Conservation (phyloP, 2,329 filamentous ascomycete genomes). For the Metarhizium album region DNA sequence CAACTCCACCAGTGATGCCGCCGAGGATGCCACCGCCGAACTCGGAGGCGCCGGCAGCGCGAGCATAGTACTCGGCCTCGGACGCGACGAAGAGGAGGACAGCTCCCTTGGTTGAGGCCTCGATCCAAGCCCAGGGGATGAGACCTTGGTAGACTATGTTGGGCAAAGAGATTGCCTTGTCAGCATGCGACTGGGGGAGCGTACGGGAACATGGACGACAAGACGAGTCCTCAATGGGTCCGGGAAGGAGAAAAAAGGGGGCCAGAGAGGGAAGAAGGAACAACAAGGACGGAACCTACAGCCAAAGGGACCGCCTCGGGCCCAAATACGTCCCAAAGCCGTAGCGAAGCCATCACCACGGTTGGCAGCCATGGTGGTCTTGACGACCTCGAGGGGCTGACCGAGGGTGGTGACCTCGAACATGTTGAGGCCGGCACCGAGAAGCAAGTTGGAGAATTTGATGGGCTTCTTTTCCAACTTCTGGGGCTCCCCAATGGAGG, state of each 20-base stretch:
- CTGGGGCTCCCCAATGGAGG: slow-evolving; percentile 32
- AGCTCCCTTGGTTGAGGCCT: slow-evolving; percentile 98
- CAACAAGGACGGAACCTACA: slow-evolving; percentile 51
- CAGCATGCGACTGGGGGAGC: slow-evolving; percentile 6
- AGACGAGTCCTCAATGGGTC: not conserved
- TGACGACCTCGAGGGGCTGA: slow-evolving; percentile 92
- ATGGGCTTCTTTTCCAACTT: slow-evolving; percentile 95
- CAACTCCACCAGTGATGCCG: slow-evolving; percentile 88
- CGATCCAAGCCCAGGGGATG: slow-evolving; percentile 99
- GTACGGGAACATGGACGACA: not conserved
- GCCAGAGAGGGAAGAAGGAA: not conserved
- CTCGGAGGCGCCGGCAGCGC: slow-evolving; percentile 68
- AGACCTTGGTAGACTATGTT: slow-evolving; percentile 99
- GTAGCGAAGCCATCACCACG: slow-evolving; percentile 75
- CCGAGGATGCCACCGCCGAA: slow-evolving; percentile 84
- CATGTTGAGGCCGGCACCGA: slow-evolving; percentile 89
- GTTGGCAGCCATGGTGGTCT: slow-evolving; percentile 99
- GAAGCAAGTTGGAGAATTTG: slow-evolving; percentile 98
- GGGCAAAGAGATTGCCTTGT: slow-evolving; percentile 9
- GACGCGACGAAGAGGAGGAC: slow-evolving; percentile 98
- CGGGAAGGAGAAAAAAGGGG: not conserved
- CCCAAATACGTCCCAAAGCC: slow-evolving; percentile 81
- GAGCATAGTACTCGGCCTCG: slow-evolving; percentile 93
- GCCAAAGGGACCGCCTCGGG: slow-evolving; percentile 82
- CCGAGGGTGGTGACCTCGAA: slow-evolving; percentile 67